Evolutionary conservation across 208 protist species (phyloP).

Genomic region (Plasmodiophora brassicae): DNA sequence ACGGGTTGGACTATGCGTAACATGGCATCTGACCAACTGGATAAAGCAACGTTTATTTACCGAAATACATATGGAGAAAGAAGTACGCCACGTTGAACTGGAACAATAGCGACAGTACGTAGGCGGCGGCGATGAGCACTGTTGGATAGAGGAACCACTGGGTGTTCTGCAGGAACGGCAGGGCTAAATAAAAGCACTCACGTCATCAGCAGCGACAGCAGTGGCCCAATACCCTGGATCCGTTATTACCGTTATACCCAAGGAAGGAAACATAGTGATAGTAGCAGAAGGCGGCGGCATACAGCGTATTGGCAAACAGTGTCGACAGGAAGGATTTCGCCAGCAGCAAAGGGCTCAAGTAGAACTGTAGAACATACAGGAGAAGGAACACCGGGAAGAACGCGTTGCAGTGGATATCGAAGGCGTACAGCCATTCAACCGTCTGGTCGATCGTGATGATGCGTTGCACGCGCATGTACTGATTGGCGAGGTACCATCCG

Average conservation of each 20-base stretch:
- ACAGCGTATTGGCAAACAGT: constrained; percentile 61
- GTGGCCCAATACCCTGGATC: not conserved
- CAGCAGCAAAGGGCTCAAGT: constrained; percentile 67
- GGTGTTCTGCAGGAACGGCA: constrained; percentile 50
- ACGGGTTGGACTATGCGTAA: not conserved
- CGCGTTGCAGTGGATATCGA: constrained; percentile 93
- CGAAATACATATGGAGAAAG: not conserved
- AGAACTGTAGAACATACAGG: constrained; percentile 75
- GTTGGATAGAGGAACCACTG: constrained; percentile 51
- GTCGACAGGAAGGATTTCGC: constrained; percentile 52
- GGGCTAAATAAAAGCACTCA: constrained; percentile 30
- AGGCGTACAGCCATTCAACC: constrained; percentile 86
- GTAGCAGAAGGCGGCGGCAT: constrained; percentile 59
- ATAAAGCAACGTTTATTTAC: no score
- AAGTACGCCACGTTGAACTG: constrained; percentile 37
- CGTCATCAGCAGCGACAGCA: not conserved
- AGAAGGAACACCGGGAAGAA: constrained; percentile 88
- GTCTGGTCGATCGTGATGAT: constrained; percentile 53
- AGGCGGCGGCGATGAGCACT: constrained; percentile 29
- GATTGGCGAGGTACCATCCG: constrained; percentile 57
- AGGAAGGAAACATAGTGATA: constrained; percentile 71
- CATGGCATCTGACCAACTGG: no score
- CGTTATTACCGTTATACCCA: constrained; percentile 60
- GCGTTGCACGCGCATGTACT: constrained; percentile 40
- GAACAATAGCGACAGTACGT: constrained; percentile 28